Conservation (phyloP, 768 basidiomycete species). For the Boletus rubroflammeus region DNA sequence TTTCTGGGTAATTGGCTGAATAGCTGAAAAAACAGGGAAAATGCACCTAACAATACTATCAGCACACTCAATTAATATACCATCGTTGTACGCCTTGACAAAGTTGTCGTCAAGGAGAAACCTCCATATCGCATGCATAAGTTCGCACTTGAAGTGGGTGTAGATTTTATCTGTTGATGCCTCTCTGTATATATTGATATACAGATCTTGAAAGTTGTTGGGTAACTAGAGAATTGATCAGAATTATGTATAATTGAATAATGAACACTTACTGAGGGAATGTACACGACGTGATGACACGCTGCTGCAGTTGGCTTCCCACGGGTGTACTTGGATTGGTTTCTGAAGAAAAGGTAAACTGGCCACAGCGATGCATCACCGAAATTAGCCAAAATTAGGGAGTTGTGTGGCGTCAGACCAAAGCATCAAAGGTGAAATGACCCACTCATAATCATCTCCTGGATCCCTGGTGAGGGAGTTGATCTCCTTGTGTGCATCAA, state of each 20-base stretch:
- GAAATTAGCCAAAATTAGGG: slow-evolving; percentile 24
- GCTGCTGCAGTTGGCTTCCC: slow-evolving; percentile 7
- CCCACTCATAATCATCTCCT: slow-evolving; percentile 1
- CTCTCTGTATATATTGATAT: not conserved
- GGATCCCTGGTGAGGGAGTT: not conserved
- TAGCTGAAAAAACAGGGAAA: not conserved
- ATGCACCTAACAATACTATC: not conserved
- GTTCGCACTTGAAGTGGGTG: slow-evolving; percentile 1
- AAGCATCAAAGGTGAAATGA: slow-evolving; percentile 15
- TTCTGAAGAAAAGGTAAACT: slow-evolving; percentile 20
- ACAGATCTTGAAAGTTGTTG: slow-evolving; percentile 6
- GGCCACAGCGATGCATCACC: slow-evolving; percentile 30
- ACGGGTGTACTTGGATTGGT: slow-evolving; percentile 15
- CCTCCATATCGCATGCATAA: not conserved
- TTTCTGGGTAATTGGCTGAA: no score
- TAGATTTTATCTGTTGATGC: not conserved
- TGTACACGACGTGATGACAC: slow-evolving; percentile 16
- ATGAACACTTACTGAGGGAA: not conserved
- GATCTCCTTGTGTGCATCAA: not conserved
- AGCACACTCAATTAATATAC: not conserved
- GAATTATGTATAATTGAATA: no score
- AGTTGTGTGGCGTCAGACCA: slow-evolving; percentile 29
- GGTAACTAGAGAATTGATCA: slow-evolving; percentile 5
- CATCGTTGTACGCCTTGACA: not conserved
- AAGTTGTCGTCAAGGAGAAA: not conserved